Evolutionary conservation across 306 rosid genomes (phyloP).

Genomic region (Styphnolobium japonicum): DNA sequence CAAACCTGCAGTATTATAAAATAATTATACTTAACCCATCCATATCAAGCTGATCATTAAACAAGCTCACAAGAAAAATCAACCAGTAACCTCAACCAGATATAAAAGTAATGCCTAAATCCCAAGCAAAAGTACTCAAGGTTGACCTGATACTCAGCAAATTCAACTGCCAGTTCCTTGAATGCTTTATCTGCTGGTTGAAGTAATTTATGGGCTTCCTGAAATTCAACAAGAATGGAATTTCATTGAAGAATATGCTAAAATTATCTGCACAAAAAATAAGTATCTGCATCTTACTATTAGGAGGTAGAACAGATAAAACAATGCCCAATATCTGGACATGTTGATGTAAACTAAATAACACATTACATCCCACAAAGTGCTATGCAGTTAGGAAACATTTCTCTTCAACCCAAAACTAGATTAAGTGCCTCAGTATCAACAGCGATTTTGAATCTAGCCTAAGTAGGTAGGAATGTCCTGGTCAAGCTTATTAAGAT

Average conservation of each 20-base stretch:
- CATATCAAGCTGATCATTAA: slow-evolving; percentile 3
- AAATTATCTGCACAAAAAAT: background rate
- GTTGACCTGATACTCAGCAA: slow-evolving; percentile 90
- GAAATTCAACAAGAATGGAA: slow-evolving; percentile 31
- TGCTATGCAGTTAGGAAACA: too few relatives aligned
- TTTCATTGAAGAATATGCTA: slow-evolving; percentile 17
- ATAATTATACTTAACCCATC: slow-evolving; percentile 20
- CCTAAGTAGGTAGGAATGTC: too few relatives aligned
- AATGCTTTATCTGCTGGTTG: slow-evolving; percentile 87
- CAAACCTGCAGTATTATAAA: slow-evolving; percentile 67
- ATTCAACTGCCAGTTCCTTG: slow-evolving; percentile 86
- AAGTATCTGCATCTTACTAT: background rate
- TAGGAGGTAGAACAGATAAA: slow-evolving; percentile 14
- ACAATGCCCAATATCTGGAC: too few relatives aligned
- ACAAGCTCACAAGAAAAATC: slow-evolving; percentile 1
- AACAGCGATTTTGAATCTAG: too few relatives aligned
- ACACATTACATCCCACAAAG: too few relatives aligned
- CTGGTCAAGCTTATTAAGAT: too few relatives aligned
- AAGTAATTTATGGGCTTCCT: slow-evolving; percentile 97
- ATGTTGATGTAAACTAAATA: too few relatives aligned
- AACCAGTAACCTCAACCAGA: slow-evolving; percentile 11
- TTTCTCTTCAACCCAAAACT: too few relatives aligned
- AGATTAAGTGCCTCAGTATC: too few relatives aligned
- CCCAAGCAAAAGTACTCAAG: slow-evolving; percentile 18
- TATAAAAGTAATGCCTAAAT: slow-evolving; percentile 9